phyloP scores from a whole-genome alignment of 148 eudicot genomes.

The Polygonum maritimum region DNA sequence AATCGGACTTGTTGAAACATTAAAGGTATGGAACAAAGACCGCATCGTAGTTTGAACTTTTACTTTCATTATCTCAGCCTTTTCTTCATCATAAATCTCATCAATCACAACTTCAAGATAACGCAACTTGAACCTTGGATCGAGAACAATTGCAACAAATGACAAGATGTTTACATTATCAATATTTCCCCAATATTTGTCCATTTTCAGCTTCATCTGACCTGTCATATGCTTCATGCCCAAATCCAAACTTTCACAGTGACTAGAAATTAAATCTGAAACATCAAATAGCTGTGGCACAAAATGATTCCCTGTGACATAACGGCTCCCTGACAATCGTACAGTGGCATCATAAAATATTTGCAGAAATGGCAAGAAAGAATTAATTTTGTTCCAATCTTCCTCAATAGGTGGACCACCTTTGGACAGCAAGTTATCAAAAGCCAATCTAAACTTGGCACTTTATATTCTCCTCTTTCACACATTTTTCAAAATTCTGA shows the following conservation, averaged over 20 bases:
- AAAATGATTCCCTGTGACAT: not conserved
- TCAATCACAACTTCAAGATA: not conserved
- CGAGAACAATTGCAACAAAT: not conserved
- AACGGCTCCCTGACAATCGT: not conserved
- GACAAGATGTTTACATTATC: not conserved
- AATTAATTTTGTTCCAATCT: not conserved
- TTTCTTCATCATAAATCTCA: too few species aligned
- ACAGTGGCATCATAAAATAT: not conserved
- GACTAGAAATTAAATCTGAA: not conserved
- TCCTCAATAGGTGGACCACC: not conserved
- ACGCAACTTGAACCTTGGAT: not conserved
- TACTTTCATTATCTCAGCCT: not conserved
- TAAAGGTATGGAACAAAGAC: not conserved
- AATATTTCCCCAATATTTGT: slow-evolving; percentile 1
- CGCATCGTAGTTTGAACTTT: not conserved
- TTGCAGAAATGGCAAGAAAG: not conserved
- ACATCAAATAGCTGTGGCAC: not conserved
- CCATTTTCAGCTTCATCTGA: not conserved
- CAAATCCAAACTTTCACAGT: not conserved
- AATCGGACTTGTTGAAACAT: not conserved
- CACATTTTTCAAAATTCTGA: not conserved
- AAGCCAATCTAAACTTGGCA: too few species aligned
- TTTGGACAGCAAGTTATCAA: too few species aligned
- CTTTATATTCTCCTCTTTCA: not conserved
- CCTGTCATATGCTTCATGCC: not conserved